phyloP scores from a whole-genome alignment of 2,329 filamentous ascomycete genomes.

The Botrytis aclada region DNA sequence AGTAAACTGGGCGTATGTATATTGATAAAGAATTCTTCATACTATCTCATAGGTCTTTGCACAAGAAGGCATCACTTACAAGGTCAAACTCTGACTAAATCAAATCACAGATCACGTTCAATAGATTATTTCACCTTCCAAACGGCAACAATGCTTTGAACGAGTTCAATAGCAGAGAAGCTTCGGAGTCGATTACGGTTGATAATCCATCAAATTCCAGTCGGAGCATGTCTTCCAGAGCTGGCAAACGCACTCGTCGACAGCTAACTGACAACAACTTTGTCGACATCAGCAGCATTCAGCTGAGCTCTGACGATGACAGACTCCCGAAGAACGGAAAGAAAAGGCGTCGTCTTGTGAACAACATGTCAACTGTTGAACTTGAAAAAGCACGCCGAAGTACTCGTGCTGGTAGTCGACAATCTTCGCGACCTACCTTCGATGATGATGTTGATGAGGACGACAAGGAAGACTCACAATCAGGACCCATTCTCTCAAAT shows the following conservation, averaged over 20 bases:
- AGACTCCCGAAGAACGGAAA: conserved; percentile 15
- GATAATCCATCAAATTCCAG: conserved; percentile 21
- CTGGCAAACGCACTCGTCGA: conserved; percentile 29
- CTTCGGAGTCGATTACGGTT: conserved; percentile 19
- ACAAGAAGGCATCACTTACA: not conserved
- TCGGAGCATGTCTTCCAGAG: conserved; percentile 21
- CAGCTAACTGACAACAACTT: conserved; percentile 24
- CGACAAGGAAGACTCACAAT: conserved; percentile 18
- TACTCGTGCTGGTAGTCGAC: conserved; percentile 25
- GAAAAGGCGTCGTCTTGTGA: conserved; percentile 31
- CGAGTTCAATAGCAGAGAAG: conserved; percentile 38
- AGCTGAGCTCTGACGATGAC: conserved; percentile 29
- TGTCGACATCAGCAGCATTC: conserved; percentile 25
- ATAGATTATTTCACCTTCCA: conserved; percentile 43
- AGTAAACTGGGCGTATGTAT: conserved; percentile 4
- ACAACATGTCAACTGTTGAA: conserved; percentile 23
- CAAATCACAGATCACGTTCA: conserved; percentile 43
- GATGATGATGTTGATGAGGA: conserved; percentile 22
- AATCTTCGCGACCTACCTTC: conserved; percentile 19
- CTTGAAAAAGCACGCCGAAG: conserved; percentile 25
- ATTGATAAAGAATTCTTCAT: not conserved
- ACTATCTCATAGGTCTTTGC: not conserved
- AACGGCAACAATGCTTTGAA: conserved; percentile 48
- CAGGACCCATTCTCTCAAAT: not conserved
- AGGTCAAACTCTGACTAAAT: not conserved